Evolutionary conservation across 2,329 filamentous ascomycete species (phyloP).

Genomic region (Colletotrichum tropicale): DNA sequence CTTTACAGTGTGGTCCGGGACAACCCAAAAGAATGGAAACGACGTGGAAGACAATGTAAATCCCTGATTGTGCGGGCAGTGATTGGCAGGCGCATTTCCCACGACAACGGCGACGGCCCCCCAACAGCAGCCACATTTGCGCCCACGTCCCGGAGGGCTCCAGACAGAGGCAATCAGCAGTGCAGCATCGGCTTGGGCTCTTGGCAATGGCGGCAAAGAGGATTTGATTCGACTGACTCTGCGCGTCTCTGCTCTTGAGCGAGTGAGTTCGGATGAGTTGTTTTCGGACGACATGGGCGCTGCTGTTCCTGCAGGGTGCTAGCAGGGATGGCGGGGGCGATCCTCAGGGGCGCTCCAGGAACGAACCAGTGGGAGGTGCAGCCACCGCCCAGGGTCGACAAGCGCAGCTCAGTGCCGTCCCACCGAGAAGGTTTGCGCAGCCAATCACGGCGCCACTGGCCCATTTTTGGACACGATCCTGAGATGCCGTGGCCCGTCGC

Average conservation of each 20-base stretch:
- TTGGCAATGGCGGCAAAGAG: not conserved
- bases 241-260: not conserved
- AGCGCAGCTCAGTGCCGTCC: conserved; percentile 5
- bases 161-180: not conserved
- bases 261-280: conserved; percentile 4
- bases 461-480: conserved; percentile 17
- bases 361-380: conserved; percentile 21
- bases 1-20: not conserved
- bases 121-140: not conserved
- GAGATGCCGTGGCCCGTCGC: not conserved
- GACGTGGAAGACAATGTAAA: not conserved
- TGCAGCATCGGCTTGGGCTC: not conserved
- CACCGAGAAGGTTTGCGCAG: not conserved
- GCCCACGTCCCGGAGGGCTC: not conserved
- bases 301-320: conserved; percentile 21
- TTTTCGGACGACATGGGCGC: not conserved
- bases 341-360: conserved; percentile 14
- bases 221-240: not conserved
- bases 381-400: not conserved
- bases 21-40: not conserved
- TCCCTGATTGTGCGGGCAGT: not conserved
- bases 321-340: conserved; percentile 14
- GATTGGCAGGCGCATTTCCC: conserved; percentile 14
- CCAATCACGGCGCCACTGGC: not conserved
- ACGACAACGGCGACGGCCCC: not conserved